phyloP scores from a whole-genome alignment of 2,329 filamentous ascomycete species.

The Phialophora verrucosa region DNA sequence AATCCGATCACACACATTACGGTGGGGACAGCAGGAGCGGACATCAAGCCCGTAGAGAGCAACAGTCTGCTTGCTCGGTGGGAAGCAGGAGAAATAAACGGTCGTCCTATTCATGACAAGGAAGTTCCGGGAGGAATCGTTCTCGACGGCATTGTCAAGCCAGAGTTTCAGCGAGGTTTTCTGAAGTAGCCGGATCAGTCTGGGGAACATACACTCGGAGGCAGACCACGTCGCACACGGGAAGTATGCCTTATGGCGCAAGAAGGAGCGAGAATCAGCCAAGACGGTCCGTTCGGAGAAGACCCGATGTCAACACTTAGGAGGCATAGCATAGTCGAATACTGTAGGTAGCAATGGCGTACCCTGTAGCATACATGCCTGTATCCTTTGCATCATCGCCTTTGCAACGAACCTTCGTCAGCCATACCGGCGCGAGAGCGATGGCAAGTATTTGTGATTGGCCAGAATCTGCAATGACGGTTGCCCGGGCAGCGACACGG shows the following conservation, averaged over 20 bases:
- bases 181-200: background rate
- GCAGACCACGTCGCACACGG: background rate
- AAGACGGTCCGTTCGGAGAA: background rate
- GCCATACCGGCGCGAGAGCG: background rate
- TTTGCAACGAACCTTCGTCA: background rate
- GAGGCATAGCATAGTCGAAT: background rate
- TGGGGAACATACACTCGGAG: background rate
- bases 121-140: conserved; percentile 61
- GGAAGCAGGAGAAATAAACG: conserved; percentile 64
- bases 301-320: background rate
- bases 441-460: background rate
- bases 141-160: conserved; percentile 61
- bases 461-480: background rate
- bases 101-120: conserved; percentile 57
- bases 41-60: conserved; percentile 91
- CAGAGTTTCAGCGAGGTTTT: conserved; percentile 49
- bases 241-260: background rate
- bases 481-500: conserved; percentile 16
- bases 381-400: background rate
- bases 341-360: background rate
- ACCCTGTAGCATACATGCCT: background rate
- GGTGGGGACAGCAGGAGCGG: conserved; percentile 74
- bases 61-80: conserved; percentile 81
- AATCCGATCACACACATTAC: conserved; percentile 88
- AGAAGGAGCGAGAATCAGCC: background rate